Conservation (phyloP, 768 basidiomycete genomes). For the Psilocybe tampanensis region DNA sequence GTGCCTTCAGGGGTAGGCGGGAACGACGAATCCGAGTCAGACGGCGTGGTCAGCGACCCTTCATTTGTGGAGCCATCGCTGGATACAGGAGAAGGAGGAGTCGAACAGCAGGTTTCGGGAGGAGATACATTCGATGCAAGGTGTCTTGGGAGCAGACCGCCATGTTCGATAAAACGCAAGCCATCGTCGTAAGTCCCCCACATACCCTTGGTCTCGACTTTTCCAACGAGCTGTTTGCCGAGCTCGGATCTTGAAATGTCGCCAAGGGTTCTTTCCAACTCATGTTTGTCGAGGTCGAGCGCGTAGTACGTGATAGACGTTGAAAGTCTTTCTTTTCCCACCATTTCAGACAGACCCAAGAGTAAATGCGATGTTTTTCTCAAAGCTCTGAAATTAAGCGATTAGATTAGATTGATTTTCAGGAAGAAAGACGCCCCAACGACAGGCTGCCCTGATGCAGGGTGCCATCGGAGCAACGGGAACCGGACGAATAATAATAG, state of each 20-base stretch:
- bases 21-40: slow-evolving; percentile 28
- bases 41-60: slow-evolving; percentile 6
- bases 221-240: slow-evolving; percentile 63
- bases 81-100: slow-evolving; percentile 40
- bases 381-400: slow-evolving; percentile 56
- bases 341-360: slow-evolving; percentile 62
- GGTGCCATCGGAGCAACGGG: neutral
- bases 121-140: slow-evolving; percentile 13
- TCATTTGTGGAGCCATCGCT: slow-evolving; percentile 24
- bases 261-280: slow-evolving; percentile 78
- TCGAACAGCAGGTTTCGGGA: slow-evolving; percentile 27
- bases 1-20: slow-evolving; percentile 51
- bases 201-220: slow-evolving; percentile 80
- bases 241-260: slow-evolving; percentile 65
- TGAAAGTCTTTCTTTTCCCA: slow-evolving; percentile 32
- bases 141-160: slow-evolving; percentile 46
- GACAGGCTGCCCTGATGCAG: slow-evolving; percentile 6
- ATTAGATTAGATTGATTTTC: slow-evolving; percentile 8
- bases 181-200: slow-evolving; percentile 94
- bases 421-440: slow-evolving; percentile 8
- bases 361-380: slow-evolving; percentile 90
- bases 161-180: slow-evolving; percentile 73
- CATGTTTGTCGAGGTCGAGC: slow-evolving; percentile 88
- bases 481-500: neutral
- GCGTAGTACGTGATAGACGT: slow-evolving; percentile 84